phyloP scores from a whole-genome alignment of 1,284 basidiomycete genomes.

The Irpex lacteus region DNA sequence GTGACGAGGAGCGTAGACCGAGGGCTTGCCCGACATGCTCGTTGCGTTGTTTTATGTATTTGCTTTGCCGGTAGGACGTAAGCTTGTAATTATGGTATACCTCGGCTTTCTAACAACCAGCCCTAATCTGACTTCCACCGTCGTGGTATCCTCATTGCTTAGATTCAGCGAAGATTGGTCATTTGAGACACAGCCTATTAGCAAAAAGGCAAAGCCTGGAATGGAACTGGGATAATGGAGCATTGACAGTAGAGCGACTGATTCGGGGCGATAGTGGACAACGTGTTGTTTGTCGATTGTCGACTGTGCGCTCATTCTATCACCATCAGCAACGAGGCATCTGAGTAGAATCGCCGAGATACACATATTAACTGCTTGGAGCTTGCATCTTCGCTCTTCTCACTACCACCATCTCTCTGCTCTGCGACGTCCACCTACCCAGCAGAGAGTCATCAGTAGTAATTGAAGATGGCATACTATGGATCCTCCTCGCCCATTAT shows the following conservation, averaged over 20 bases:
- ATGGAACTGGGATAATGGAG: background rate
- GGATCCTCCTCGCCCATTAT: slow-evolving; percentile 24
- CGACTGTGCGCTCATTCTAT: background rate
- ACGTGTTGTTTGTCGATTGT: slow-evolving; percentile 2
- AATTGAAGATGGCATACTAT: slow-evolving; percentile 8
- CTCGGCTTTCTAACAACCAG: background rate
- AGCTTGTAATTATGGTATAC: background rate
- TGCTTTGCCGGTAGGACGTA: slow-evolving; percentile 1
- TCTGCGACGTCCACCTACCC: no score
- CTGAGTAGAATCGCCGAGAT: background rate
- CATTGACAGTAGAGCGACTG: background rate
- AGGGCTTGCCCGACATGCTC: background rate
- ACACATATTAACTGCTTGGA: background rate
- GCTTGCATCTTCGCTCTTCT: no score
- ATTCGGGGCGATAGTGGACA: slow-evolving; percentile 10
- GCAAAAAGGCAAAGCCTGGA: no score
- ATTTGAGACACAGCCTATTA: background rate
- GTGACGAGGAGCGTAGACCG: background rate
- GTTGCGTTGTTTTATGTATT: background rate
- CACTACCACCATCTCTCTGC: background rate
- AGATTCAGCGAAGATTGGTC: slow-evolving; percentile 1
- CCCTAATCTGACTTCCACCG: slow-evolving; percentile 3
- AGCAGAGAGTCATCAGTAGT: no score
- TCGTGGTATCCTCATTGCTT: background rate
- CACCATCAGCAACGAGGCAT: slow-evolving; percentile 2